Base-by-base conservation (phyloP, 495 filamentous ascomycete species). In the Chlorociboria aeruginascens region DNA sequence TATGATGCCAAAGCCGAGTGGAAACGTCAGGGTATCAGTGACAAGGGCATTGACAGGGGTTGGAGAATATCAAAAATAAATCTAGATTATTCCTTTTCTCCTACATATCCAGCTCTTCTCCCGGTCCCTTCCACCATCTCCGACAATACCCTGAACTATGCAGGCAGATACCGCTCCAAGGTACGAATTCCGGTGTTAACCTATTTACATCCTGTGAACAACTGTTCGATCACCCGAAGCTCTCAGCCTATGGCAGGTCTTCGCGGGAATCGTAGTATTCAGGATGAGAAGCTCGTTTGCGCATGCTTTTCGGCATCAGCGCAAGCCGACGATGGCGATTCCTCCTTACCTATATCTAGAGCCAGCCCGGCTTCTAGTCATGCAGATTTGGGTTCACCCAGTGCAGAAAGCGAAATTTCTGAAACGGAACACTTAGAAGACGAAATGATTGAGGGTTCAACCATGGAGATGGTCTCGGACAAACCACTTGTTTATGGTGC, bases 31-130 rank as follows among this genome's bases (percentile, higher is more conserved):
- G 89, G 89, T 14, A 78, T 94, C 48, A 79, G 79, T 49, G 75
- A 77, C n/a, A 85, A 92, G 59, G 74, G 71, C 14, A 62, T 72
- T 11, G 81, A 84, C 43, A 77, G 78, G 56, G 84, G 83, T 28
- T 99, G 92, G 92, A 79, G 92, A 53, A 80, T 99, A 58, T 89
- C 89, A 28, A 75, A 76, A 29, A 89, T 99, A 60, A 99, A 99
- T 64, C 66, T 70, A 32, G 84, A 92, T 62, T 95, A 94, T 61
- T 65, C 66, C 59, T 97, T 95, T 60, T 95, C 89, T 29, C 81
- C 86, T 10, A 99, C 93, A n/a, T 99, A 99, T 63, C 92, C 92
- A 32, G 80, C 82, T 1, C 52, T 94, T 16, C 74, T 99, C 10
- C 78, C 78, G 25, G 86, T 97, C 13, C 92, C 92, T 16, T 78